phyloP scores from a whole-genome alignment of 331 rosid genomes.

The Cydonia oblonga region DNA sequence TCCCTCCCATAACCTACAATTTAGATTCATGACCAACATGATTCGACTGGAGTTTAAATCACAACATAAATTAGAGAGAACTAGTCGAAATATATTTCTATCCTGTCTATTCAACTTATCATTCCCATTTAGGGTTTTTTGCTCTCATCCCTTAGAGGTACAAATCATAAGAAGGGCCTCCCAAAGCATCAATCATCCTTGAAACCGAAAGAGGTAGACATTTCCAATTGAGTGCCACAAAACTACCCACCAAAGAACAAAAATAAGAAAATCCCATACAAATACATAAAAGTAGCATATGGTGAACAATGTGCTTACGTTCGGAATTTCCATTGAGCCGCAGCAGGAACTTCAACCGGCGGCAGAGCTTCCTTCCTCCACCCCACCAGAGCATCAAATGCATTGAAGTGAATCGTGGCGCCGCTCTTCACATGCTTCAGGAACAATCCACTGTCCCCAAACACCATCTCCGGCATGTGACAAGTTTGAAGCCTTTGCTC shows the following conservation, averaged over 20 bases:
- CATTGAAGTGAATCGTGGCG: constrained; percentile 63
- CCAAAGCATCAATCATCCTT: background rate
- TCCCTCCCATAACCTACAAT: background rate
- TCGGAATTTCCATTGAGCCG: constrained; percentile 92
- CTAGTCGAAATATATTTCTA: background rate
- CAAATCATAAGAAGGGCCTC: background rate
- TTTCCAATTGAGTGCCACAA: background rate
- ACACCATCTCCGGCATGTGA: constrained; percentile 95
- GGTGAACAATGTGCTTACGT: constrained; percentile 21
- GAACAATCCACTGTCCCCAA: constrained; percentile 64
- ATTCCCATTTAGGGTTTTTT: background rate
- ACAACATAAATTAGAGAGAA: background rate
- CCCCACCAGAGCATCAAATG: constrained; percentile 82
- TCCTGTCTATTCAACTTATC: background rate
- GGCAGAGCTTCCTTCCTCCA: constrained; percentile 97
- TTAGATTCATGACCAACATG: background rate
- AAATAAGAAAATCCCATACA: background rate
- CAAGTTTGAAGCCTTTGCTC: constrained; percentile 71
- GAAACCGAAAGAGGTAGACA: background rate
- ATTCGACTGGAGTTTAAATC: background rate
- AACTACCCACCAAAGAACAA: background rate
- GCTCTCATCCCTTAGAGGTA: background rate
- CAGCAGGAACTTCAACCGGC: constrained; percentile 96
- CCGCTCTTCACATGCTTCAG: constrained; percentile 70
- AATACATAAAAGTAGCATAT: background rate